Conservation (phyloP, 768 basidiomycete genomes). For the Pleurotus citrinopileatus region DNA sequence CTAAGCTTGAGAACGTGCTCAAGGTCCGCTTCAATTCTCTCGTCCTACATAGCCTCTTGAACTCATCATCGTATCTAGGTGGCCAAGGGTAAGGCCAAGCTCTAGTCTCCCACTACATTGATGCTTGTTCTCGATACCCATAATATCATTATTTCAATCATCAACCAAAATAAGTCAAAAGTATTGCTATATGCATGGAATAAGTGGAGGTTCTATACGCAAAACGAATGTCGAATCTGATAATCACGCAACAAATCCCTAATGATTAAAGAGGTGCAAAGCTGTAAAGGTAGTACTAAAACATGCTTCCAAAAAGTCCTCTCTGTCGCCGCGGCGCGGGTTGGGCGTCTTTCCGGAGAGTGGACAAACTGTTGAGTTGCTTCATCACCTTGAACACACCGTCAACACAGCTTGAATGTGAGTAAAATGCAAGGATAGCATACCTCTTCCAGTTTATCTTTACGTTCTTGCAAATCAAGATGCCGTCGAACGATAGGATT, state of each 20-base stretch:
- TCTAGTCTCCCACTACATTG: background rate
- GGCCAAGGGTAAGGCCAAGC: background rate
- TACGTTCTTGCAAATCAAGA: conserved; percentile 92
- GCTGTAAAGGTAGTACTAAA: conserved; percentile 29
- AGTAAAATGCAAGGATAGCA: conserved; percentile 5
- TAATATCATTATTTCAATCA: background rate
- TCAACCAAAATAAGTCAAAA: conserved; percentile 9
- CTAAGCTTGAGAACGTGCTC: conserved; percentile 82
- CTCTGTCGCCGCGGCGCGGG: conserved; percentile 70
- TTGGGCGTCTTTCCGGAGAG: conserved; percentile 80
- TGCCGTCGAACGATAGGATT: conserved; percentile 87
- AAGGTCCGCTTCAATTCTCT: conserved; percentile 50
- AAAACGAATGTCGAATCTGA: conserved; percentile 1
- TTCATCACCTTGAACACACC: conserved; percentile 74
- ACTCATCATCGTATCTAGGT: conserved; percentile 18
- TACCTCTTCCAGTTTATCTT: conserved; percentile 96
- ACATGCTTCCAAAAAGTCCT: conserved; percentile 77
- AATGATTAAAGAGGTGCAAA: background rate
- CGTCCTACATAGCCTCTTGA: background rate
- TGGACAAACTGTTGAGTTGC: conserved; percentile 88
- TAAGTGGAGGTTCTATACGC: conserved; percentile 11
- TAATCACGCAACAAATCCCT: background rate
- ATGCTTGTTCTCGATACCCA: background rate
- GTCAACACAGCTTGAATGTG: background rate
- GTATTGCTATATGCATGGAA: too few relatives aligned